Evolutionary conservation across 2,329 filamentous ascomycete genomes (phyloP), one percentile per base, ranked within the genome.

Genomic region (Corinectria fuckeliana): DNA sequence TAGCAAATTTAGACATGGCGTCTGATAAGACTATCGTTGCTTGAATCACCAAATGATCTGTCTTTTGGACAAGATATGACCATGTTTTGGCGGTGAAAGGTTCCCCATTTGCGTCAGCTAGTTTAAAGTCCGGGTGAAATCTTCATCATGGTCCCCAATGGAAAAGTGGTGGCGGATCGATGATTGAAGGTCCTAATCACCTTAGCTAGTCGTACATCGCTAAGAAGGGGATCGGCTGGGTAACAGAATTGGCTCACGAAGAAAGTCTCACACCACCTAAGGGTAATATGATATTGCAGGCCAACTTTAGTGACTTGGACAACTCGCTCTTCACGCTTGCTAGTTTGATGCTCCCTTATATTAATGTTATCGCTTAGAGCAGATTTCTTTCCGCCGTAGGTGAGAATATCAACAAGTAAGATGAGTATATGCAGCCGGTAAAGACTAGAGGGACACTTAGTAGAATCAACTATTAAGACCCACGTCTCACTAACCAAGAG

Each of bases 381-480:
- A 36, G 3, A 20, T 25, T 25, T 49, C 10, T 49, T 38, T 11
- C 13, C 25, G 10, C 47, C 47, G 21, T 49, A 49, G 6, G 47
- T 49, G n/a, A 49, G 47, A 14, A 49, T 36, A 25, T 20, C 47
- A 11, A 49, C 47, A 18, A 38, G 34, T 16, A 18, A 25, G 20
- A 26, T 49, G 21, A 21, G 18, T 49, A n/a, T n/a, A n/a, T n/a
- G n/a, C n/a, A n/a, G 30, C 9, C 8, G 30, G 16, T 14, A 11
- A 34, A 5, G n/a, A 23, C 26, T 34, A 16, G 28, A 10, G 20
- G 5, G 4, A 36, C 16, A 4, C 45, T 21, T 49, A 49, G 30
- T 20, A 38, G 47, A 49, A 20, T 49, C 47, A 38, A 49, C 16
- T 23, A 49, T 49, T 14, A 49, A 49, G 3, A 49, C 47, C 47